Evolutionary conservation across 1,284 basidiomycete species (phyloP), one percentile per base, ranked within the genome.

Genomic region (Mycosarcoma maydis): DNA sequence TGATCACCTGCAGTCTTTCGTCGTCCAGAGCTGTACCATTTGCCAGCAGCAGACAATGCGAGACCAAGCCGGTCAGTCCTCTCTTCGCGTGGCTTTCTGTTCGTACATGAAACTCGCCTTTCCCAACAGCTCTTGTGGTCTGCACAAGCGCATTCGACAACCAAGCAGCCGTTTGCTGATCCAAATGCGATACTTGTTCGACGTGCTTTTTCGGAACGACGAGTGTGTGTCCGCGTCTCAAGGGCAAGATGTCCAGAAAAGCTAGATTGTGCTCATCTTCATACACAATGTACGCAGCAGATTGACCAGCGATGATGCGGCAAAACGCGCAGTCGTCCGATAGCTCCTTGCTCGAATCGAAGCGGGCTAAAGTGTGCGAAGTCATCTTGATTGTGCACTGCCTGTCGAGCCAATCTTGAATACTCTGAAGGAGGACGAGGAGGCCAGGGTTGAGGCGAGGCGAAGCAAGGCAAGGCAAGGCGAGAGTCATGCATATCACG

Each of bases 191-290:
- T 13, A 52, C 24, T 14, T 48, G 54, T 32, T 48, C 22, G 23
- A 62, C 61, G 20, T 75, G 73, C 43, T 52, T 59, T 38, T 68
- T 72, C 2, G 73, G 65, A 3, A 75, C 56, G 19, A 75, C 66
- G 2, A 75, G 58, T 13, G 73, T 75, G 16, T 75, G 73, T 0
- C 73, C 90, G 30, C 80, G 83, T 37, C 90, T 83, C 29, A 92
- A 80, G 2, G 90, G 90, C 34, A 89, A 82, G 53, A 91, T 90
- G 82, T 91, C 90, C 72, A 91, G 84, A 53, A 92, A 87, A 9
- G 88, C 89, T 41, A 90, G 80, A n/a, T 88, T 85, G 46, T 85
- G 82, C 13, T 90, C 88, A 57, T 87, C 85, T 77, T 66, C 59
- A 50, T 73, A 71, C 2, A 70, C 62, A 26, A 71, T 36, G 51